These are phyloP conservation scores for Annulohypoxylon bovei DNA, from an alignment of 495 filamentous ascomycete genomes.

Conservation along the genomic window DNA sequence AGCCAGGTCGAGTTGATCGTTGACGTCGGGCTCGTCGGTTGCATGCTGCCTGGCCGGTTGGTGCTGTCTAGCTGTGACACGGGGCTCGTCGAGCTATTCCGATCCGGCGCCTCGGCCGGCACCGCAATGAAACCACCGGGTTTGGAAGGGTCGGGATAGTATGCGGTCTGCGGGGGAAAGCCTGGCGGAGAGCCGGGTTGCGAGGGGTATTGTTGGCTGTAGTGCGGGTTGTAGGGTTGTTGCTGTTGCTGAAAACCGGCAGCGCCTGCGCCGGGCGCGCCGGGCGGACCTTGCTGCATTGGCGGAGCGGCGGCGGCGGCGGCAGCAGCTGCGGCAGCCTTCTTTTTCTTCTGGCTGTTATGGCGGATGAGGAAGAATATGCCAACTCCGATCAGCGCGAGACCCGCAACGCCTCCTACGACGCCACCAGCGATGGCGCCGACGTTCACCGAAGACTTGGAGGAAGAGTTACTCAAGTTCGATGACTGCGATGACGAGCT, in stretches of 20 bases:
- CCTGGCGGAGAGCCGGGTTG: slow-evolving; percentile 17
- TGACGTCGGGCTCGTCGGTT: slow-evolving; percentile 40
- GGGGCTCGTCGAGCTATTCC: slow-evolving; percentile 45
- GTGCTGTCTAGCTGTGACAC: slow-evolving; percentile 38
- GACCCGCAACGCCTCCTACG: slow-evolving; percentile 57
- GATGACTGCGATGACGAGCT: not conserved
- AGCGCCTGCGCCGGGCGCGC: slow-evolving; percentile 2
- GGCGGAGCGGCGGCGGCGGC: slow-evolving; percentile 8
- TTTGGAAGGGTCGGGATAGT: slow-evolving; percentile 38
- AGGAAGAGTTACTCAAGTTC: slow-evolving; percentile 4
- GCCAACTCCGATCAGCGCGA: slow-evolving; percentile 53
- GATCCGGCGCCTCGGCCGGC: slow-evolving; percentile 27
- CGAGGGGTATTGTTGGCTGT: slow-evolving; percentile 37
- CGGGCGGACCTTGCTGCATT: slow-evolving; percentile 20
- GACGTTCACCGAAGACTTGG: slow-evolving; percentile 44
- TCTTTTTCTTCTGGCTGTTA: slow-evolving; percentile 45
- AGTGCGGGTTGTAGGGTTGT: slow-evolving; percentile 22
- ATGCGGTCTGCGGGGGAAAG: slow-evolving; percentile 26
- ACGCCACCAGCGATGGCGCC: slow-evolving; percentile 61
- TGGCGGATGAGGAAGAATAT: slow-evolving; percentile 52
- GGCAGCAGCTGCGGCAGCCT: not conserved
- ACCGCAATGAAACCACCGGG: slow-evolving; percentile 37
- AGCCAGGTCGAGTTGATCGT: slow-evolving; percentile 42
- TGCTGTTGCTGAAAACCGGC: not conserved
- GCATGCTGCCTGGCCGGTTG: slow-evolving; percentile 24